phyloP scores from a whole-genome alignment of 2,329 filamentous ascomycete species.

The Amauroascus verrucosus region DNA sequence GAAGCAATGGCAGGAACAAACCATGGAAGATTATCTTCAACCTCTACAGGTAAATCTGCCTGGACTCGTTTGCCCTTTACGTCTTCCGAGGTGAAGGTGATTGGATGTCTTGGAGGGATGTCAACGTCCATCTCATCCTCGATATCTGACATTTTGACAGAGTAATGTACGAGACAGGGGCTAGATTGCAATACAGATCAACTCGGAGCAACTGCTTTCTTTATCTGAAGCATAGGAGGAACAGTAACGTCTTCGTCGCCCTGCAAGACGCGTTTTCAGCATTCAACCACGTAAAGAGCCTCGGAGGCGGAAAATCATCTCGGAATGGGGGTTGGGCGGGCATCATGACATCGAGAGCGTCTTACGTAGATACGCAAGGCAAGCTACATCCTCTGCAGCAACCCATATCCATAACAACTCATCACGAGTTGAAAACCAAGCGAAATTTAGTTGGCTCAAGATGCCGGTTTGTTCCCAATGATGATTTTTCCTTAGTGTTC shows the following conservation, averaged over 20 bases:
- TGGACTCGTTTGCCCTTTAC: constrained; percentile 83
- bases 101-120: constrained; percentile 41
- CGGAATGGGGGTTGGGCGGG: background rate
- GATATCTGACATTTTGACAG: constrained; percentile 41
- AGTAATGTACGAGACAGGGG: background rate
- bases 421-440: too few relatives aligned
- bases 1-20: constrained; percentile 30
- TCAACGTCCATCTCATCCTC: constrained; percentile 63
- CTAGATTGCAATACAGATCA: background rate
- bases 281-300: constrained; percentile 32
- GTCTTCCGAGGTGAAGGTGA: constrained; percentile 62
- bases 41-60: constrained; percentile 86
- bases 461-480: constrained; percentile 38
- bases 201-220: background rate
- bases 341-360: background rate
- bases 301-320: constrained; percentile 31
- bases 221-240: background rate
- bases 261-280: constrained; percentile 19
- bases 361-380: background rate
- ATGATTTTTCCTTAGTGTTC: background rate
- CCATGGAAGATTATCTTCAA: constrained; percentile 91
- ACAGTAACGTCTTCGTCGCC: background rate
- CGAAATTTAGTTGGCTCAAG: constrained; percentile 23
- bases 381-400: background rate
- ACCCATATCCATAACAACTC: too few relatives aligned